Evolutionary conservation across 2,329 filamentous ascomycete species (phyloP).

Genomic region (Monascus ruber): DNA sequence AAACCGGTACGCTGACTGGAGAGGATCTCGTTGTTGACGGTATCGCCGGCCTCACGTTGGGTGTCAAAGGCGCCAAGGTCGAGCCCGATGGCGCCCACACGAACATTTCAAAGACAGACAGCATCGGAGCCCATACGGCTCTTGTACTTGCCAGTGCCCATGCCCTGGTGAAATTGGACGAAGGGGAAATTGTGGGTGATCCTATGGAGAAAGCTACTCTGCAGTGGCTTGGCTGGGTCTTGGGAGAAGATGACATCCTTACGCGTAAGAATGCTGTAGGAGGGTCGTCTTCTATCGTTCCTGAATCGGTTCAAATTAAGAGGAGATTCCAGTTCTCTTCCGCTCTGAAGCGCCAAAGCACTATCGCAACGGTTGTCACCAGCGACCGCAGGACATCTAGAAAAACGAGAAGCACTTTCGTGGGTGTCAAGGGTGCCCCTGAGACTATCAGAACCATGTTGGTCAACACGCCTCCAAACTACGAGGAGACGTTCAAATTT

Average conservation of each 20-base stretch:
- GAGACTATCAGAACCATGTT: slow-evolving; percentile 96
- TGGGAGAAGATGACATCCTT: slow-evolving; percentile 81
- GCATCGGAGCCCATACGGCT: slow-evolving; percentile 69
- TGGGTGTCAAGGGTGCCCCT: slow-evolving; percentile 89
- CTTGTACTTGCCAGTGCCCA: slow-evolving; percentile 91
- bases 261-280: slow-evolving; percentile 45
- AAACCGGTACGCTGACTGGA: slow-evolving; percentile 91
- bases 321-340: slow-evolving; percentile 98
- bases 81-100: slow-evolving; percentile 76
- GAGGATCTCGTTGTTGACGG: slow-evolving; percentile 96
- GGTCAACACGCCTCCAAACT: slow-evolving; percentile 66
- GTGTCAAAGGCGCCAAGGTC: slow-evolving; percentile 52
- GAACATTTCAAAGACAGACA: slow-evolving; percentile 58
- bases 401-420: slow-evolving; percentile 76
- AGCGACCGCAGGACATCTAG: slow-evolving; percentile 61
- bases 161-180: slow-evolving; percentile 88
- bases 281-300: slow-evolving; percentile 28
- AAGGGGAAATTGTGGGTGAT: slow-evolving; percentile 93
- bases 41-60: slow-evolving; percentile 76
- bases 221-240: slow-evolving; percentile 74
- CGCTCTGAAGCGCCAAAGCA: slow-evolving; percentile 88
- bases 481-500: slow-evolving; percentile 97
- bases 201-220: slow-evolving; percentile 98
- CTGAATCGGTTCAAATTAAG: slow-evolving; percentile 82
- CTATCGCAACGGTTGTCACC: slow-evolving; percentile 70